A percentile compares a stretch with the other conserved stretches of the same genome.
Evolutionary conservation across 352 stramenopile genomes (phyloP).

Genomic region (Globisporangium alternatum): DNA sequence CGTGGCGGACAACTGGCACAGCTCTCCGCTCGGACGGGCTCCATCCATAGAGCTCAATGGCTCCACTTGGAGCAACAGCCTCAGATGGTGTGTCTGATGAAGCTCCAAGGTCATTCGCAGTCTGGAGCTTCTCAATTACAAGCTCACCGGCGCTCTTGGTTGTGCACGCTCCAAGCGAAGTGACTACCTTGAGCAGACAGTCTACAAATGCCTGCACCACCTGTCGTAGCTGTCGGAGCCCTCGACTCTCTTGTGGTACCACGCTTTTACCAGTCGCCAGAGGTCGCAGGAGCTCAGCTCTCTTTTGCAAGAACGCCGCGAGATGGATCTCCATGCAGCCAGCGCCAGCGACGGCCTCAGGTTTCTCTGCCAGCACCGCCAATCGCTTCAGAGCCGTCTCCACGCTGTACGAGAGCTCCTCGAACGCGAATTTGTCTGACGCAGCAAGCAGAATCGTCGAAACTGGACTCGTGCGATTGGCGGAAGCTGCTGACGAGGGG

Average conservation of each 20-base stretch:
- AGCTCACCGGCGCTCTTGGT: conserved; percentile 12
- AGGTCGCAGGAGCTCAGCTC: conserved; percentile 23
- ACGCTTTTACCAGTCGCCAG: not conserved
- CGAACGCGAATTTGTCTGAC: conserved; percentile 35
- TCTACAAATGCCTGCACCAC: conserved; percentile 27
- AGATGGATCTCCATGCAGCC: conserved; percentile 55
- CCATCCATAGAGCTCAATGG: conserved; percentile 40
- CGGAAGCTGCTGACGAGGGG: not conserved
- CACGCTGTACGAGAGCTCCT: conserved; percentile 42
- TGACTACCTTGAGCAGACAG: conserved; percentile 23
- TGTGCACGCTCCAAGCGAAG: conserved; percentile 15
- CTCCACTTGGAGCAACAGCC: not conserved
- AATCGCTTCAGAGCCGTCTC: conserved; percentile 41
- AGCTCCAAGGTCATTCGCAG: conserved; percentile 22
- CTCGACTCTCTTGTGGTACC: conserved; percentile 9
- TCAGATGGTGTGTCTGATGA: not conserved
- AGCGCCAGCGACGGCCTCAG: conserved; percentile 40
- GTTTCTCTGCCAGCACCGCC: conserved; percentile 30
- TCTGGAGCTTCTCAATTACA: conserved; percentile 26
- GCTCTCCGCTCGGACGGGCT: conserved; percentile 17
- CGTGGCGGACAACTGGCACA: conserved; percentile 25
- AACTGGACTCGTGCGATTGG: conserved; percentile 24
- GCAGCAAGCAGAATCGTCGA: conserved; percentile 39
- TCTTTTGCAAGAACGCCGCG: conserved; percentile 29
- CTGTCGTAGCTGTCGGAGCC: conserved; percentile 30